phyloP scores from a whole-genome alignment of 139 green algal genomes.

The Closterium sp. region DNA sequence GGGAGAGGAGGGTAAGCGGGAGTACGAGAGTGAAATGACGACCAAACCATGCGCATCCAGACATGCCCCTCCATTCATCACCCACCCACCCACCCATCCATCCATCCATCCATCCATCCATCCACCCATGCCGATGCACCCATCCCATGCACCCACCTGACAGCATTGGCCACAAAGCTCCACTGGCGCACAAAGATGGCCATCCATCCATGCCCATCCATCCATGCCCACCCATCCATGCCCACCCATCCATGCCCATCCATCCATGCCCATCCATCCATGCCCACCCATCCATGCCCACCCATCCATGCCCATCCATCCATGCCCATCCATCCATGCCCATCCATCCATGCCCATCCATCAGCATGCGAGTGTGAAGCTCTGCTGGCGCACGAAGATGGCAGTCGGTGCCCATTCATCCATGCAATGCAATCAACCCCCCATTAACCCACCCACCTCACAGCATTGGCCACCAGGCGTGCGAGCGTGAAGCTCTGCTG shows the following conservation, averaged over 20 bases:
- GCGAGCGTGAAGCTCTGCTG: slow-evolving; percentile 43
- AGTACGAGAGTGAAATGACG: too few species aligned
- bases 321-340: too few species aligned
- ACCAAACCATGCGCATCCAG: not conserved
- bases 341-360: slow-evolving; percentile 8
- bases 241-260: not conserved
- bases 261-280: not conserved
- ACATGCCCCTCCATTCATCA: not conserved
- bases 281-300: too few species aligned
- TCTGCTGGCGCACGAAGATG: slow-evolving; percentile 53
- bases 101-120: not conserved
- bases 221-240: not conserved
- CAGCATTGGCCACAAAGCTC: not conserved
- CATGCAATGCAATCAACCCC: too few species aligned
- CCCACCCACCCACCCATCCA: not conserved
- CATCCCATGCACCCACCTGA: not conserved
- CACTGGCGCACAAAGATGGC: slow-evolving; percentile 52
- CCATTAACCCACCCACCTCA: not conserved
- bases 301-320: too few species aligned
- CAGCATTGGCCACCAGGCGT: slow-evolving; percentile 8
- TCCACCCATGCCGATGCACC: not conserved
- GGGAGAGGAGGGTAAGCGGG: too few species aligned
- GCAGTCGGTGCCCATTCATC: not conserved
- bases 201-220: not conserved
- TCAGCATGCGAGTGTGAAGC: slow-evolving; percentile 29